Evolutionary conservation across 2,329 filamentous ascomycete species (phyloP), one percentile per base, ranked within the genome.

Genomic region (Fusarium sp.): DNA sequence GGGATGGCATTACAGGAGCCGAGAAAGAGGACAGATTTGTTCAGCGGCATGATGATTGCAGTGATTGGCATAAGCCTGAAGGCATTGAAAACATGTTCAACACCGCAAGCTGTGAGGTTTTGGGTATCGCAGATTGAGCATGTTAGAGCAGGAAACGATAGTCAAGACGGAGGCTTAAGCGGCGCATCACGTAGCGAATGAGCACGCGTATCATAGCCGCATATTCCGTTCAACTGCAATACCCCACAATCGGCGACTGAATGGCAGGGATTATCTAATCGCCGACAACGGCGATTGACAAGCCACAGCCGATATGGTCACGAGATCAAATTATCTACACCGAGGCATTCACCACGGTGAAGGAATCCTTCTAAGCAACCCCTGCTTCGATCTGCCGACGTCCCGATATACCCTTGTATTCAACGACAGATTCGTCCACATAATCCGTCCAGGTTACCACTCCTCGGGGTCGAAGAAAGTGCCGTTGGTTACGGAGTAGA

Each of bases 1-100:
- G 65, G 56, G 44, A 75, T 48, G 42, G 55, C 57, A 62, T 71
- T 72, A 65, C 68, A 72, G 20, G 63, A 68, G 67, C 61, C 71
- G 43, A 73, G 42, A 39, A 61, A 8, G 43, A 66, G 11, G 24
- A 66, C 52, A 42, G 72, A 46, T 33, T 70, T 74, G 26, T 62
- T 73, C 42, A 73, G 44, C 54, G 69, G 57, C 74, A 75, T 75
- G 59, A 44, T 58, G 60, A 57, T 28, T 53, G 46, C 41, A 38
- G 33, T 57, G 20, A 21, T 33, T 57, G 57, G 61, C 48, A 53
- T 24, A 53, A 64, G 57, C 56, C 57, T 42, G 35, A 48, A 49
- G 38, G 42, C 52, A 54, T 63, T 35, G 59, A 54, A 63, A 50
- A 56, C 73, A 75, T 75, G 46, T 63, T 71, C 56, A 63, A 60